Evolutionary conservation across 2,329 filamentous ascomycete species (phyloP).

Genomic region (Neofusicoccum sp.): DNA sequence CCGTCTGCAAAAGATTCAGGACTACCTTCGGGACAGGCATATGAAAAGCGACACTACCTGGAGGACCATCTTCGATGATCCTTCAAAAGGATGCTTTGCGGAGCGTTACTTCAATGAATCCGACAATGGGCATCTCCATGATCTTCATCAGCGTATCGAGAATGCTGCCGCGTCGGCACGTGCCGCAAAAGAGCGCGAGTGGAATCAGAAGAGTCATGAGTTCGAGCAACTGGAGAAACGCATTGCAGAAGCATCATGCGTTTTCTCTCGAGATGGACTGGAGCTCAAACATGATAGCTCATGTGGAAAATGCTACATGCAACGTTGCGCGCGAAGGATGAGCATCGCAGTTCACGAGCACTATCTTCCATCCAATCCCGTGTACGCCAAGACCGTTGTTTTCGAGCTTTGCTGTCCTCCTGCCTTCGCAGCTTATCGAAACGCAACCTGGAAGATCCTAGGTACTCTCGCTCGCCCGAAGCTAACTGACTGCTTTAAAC

Average conservation of each 20-base stretch:
- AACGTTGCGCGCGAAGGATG: constrained; percentile 38
- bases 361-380: constrained; percentile 43
- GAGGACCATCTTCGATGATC: constrained; percentile 51
- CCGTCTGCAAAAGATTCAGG: constrained; percentile 51
- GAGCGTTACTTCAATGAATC: constrained; percentile 43
- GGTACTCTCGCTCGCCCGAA: constrained; percentile 33
- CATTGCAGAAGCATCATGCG: constrained; percentile 35
- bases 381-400: constrained; percentile 44
- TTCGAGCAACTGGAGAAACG: constrained; percentile 39
- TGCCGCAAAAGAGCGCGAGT: constrained; percentile 41
- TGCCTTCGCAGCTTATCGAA: constrained; percentile 50
- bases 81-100: constrained; percentile 45
- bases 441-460: constrained; percentile 52
- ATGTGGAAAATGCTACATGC: constrained; percentile 48
- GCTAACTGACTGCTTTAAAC: constrained; percentile 10
- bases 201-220: constrained; percentile 32
- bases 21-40: constrained; percentile 46
- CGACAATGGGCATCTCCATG: constrained; percentile 24
- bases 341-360: constrained; percentile 51
- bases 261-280: constrained; percentile 22
- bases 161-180: constrained; percentile 28
- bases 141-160: constrained; percentile 38
- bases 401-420: constrained; percentile 53
- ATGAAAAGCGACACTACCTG: constrained; percentile 20
- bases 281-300: constrained; percentile 20